Percentiles rank a stretch among this genome's conserved stretches.
These are phyloP conservation scores for Paspalum vaginatum DNA, from an alignment of 176 grass and related monocot species.

Conservation along the genomic window DNA sequence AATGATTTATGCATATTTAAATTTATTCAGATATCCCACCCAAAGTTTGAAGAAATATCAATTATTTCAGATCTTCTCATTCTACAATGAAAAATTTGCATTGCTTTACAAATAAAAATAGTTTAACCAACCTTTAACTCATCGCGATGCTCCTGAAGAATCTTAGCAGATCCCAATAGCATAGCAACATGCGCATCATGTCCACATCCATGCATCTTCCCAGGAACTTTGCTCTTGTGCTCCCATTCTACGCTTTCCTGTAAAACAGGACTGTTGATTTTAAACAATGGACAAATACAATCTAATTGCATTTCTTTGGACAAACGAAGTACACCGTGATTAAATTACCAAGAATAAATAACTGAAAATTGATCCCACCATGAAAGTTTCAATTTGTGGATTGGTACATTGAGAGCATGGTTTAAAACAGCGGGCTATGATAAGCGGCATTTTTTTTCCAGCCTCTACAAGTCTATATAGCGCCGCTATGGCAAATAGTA, in stretches of 20 bases:
- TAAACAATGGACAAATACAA: constrained; percentile 8
- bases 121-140: constrained; percentile 69
- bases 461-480: too few species aligned
- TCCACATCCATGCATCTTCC: constrained; percentile 98
- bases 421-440: too few species aligned
- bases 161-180: constrained; percentile 89
- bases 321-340: neutral
- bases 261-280: constrained; percentile 35
- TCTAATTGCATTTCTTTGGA: constrained; percentile 2
- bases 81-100: neutral
- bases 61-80: neutral
- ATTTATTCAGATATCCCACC: neutral
- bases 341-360: neutral
- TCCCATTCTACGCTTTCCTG: constrained; percentile 96
- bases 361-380: neutral
- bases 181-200: constrained; percentile 91
- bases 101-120: neutral
- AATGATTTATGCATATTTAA: constrained; percentile 28
- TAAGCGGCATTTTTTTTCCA: too few species aligned
- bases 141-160: constrained; percentile 83
- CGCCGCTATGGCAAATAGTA: too few species aligned
- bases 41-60: constrained; percentile 12
- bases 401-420: neutral
- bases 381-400: neutral
- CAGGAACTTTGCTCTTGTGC: constrained; percentile 93